Evolutionary conservation across 108 stramenopile species (phyloP).

Genomic region (Poteriospumella lacustris): DNA sequence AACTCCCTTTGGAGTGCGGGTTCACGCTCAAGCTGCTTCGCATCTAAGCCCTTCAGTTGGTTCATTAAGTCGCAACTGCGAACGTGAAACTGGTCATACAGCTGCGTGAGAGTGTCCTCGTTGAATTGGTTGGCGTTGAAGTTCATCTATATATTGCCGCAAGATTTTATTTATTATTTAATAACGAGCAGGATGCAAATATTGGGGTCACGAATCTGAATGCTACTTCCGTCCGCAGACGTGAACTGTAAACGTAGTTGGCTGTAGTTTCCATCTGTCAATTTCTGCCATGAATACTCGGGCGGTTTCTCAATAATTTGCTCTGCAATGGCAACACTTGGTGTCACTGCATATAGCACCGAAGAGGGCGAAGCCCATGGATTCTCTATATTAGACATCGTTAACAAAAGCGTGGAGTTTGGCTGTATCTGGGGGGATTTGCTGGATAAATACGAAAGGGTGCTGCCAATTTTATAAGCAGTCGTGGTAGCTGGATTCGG

Average conservation of each 20-base stretch:
- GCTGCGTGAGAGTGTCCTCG: background rate
- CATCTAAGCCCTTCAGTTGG: no score
- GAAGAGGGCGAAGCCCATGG: background rate
- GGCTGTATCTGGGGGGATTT: background rate
- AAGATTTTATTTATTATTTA: conserved; percentile 1
- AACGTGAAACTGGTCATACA: background rate
- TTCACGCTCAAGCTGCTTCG: no score
- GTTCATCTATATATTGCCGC: background rate
- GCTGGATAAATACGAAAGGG: background rate
- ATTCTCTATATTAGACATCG: background rate
- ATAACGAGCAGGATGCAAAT: background rate
- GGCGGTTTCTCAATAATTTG: background rate
- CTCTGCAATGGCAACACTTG: background rate
- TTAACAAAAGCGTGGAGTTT: background rate
- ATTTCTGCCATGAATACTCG: background rate
- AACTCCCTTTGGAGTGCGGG: no score
- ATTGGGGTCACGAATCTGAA: background rate
- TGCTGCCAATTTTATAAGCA: background rate
- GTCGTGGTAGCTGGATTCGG: background rate
- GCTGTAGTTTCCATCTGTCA: background rate
- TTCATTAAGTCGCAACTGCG: no score
- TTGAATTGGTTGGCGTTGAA: background rate
- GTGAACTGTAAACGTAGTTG: background rate
- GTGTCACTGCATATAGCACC: background rate
- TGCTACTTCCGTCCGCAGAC: background rate